Evolutionary conservation across 306 rosid genomes (phyloP).

Genomic region (Trifolium pratense): DNA sequence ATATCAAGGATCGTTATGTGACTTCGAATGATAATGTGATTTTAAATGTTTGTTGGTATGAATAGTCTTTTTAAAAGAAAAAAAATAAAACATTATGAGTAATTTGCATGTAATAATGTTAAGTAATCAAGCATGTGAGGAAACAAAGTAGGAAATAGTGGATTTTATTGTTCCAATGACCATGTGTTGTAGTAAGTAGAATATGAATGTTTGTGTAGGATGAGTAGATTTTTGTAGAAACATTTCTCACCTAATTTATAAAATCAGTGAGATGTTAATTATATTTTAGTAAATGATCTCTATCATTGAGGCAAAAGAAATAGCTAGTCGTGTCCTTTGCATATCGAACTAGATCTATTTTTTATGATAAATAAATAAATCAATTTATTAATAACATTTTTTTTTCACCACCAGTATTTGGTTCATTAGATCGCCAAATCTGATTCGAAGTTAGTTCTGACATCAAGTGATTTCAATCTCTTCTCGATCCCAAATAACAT

Average conservation of each 20-base stretch:
- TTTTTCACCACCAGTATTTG: too few relatives aligned
- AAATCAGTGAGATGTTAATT: neutral
- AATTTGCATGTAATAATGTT: neutral
- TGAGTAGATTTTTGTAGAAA: conserved; percentile 19
- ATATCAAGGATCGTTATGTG: neutral
- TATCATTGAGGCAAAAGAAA: neutral
- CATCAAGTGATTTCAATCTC: too few relatives aligned
- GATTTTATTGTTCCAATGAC: conserved; percentile 61
- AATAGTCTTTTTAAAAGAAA: neutral
- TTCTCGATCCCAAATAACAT: too few relatives aligned
- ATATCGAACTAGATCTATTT: neutral
- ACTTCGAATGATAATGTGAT: neutral
- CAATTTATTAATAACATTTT: too few relatives aligned
- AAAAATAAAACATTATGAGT: neutral
- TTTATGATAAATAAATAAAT: too few relatives aligned
- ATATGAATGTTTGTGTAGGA: conserved; percentile 41
- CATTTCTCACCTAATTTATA: neutral
- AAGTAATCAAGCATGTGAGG: conserved; percentile 61
- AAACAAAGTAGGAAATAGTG: conserved; percentile 44
- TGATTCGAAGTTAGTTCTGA: too few relatives aligned
- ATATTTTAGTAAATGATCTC: conserved; percentile 4
- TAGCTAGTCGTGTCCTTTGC: neutral
- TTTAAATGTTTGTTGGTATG: neutral
- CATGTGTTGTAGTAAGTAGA: conserved; percentile 46
- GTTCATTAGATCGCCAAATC: too few relatives aligned